Evolutionary conservation across 1,139 yeast species (phyloP), one percentile per base, ranked within the genome.

Genomic region (Geotrichum bryndzae): DNA sequence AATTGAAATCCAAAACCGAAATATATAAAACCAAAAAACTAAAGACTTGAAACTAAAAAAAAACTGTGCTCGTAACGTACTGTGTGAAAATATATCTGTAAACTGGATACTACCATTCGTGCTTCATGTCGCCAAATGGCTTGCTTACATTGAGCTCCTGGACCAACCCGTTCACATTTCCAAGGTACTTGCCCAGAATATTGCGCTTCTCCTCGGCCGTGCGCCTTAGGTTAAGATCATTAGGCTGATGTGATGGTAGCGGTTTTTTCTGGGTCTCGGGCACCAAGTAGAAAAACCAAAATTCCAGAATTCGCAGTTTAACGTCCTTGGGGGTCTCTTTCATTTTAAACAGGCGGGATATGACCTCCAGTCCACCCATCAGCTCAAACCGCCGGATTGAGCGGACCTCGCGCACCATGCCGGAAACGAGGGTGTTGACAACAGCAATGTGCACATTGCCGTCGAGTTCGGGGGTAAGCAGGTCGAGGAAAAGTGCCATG

Each of bases 231-330:
- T 45, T 13, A 7, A 52, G 59, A n/a, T 53, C 33, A 4, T 38
- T 51, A 5, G 55, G 57, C 11, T 41, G 27, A 31, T 18, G 46
- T 55, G 23, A 58, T 56, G 23, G 58, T 67, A 15, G 51, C 56
- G 31, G 61, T 50, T 58, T 58, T 25, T 65, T 62, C 22, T 68
- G 73, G 2, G 80, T 74, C 72, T 88, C 95, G n/a, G 90, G 92
- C 7, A 84, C 80, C 63, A 88, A 73, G 69, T 88, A 88, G 69
- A 88, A 86, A 63, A 88, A 82, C 62, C 88, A 75, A 70, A 88
- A 88, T 73, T 88, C 95, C 57, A 88, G 80, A 35, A 86, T 81
- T 68, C 86, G 85, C 66, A 87, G 82, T 65, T 77, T 76, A 53
- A 77, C 77, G 25, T 71, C 70, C 57, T 76, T 76, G 11, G 77